Evolutionary conservation across 1,139 yeast genomes (phyloP), one percentile per base, ranked within the genome.

Genomic region (Ogataea hybrid): DNA sequence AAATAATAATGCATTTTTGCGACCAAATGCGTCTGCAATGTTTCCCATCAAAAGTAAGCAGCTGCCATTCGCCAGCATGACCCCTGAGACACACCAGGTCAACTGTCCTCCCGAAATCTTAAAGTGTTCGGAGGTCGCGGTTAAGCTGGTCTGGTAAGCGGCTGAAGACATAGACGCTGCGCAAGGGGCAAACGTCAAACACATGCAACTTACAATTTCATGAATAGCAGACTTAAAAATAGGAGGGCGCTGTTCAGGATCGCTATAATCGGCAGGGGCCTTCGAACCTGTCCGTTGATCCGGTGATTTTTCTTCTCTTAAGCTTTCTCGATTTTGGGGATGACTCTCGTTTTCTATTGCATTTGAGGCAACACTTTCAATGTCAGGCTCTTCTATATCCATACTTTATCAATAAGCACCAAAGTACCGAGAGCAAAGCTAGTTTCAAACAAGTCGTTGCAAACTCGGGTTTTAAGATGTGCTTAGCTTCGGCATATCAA

Each of bases 11-110:
- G 70, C 59, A 16, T 61, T 58, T 42, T 63, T 64, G 29, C 76
- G 58, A 6, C 76, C 75, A 48, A 71, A 54, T 2, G 68, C 64
- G 52, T 71, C 77, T 1, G 75, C 70, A 21, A 70, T 47, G 17
- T 68, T 69, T n/a, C 75, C 73, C 62, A 67, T 63, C 11, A 71
- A 44, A 23, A 71, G 52, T 28, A 71, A 53, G 35, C 68, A 62
- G 2, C 74, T 56, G 14, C 75, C 76, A 39, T 67, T 64, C 2
- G 72, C 73, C 16, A 71, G 55, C 34, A 62, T 59, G 25, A 69
- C 65, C 14, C 71, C 60, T 8, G 69, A 60, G 11, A 67, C 59
- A 8, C 68, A 58, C 77, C 76, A 71, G 2, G 73, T 63, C 10
- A 71, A 51, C 27, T 56, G 43, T 21, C 74, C 73, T 30, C 73